phyloP scores from a whole-genome alignment of 805 yeast genomes.

The Wilhelminamyces savonicus region DNA sequence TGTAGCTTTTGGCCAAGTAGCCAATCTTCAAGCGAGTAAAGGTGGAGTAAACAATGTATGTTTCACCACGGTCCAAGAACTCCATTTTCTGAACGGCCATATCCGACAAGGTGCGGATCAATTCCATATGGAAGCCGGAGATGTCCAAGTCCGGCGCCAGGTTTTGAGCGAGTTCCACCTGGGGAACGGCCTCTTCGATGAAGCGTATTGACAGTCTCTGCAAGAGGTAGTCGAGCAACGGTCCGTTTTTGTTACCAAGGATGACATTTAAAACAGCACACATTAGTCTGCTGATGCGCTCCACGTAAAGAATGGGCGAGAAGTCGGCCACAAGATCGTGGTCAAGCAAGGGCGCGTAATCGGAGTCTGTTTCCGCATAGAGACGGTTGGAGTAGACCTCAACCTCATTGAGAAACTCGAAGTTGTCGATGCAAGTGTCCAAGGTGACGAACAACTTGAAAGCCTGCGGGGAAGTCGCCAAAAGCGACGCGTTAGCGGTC shows the following conservation, averaged over 20 bases:
- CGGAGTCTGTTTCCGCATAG: slow-evolving; percentile 9
- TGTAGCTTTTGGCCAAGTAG: slow-evolving; percentile 46
- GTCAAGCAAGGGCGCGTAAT: slow-evolving; percentile 12
- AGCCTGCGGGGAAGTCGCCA: slow-evolving; percentile 14
- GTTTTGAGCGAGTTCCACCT: no score
- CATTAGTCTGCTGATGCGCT: slow-evolving; percentile 28
- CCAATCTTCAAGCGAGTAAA: slow-evolving; percentile 43
- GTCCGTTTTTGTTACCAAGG: slow-evolving; percentile 14
- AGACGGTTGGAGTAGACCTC: slow-evolving; percentile 22
- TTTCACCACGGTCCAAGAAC: slow-evolving; percentile 51
- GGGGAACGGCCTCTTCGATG: slow-evolving; percentile 3
- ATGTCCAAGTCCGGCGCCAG: slow-evolving; percentile 10
- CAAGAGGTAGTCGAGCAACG: slow-evolving; percentile 25
- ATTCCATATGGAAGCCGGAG: slow-evolving; percentile 16
- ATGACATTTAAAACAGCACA: slow-evolving; percentile 26
- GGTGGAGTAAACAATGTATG: slow-evolving; percentile 49
- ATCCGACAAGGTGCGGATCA: slow-evolving; percentile 23
- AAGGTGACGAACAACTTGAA: slow-evolving; percentile 26
- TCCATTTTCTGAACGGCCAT: slow-evolving; percentile 35
- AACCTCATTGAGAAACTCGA: slow-evolving; percentile 30
- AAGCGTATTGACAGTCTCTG: slow-evolving; percentile 14
- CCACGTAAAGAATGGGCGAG: slow-evolving; percentile 30
- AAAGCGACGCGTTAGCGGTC: slow-evolving; percentile 17
- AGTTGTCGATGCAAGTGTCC: slow-evolving; percentile 31
- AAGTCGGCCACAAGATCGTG: slow-evolving; percentile 23